Evolutionary conservation across 108 stramenopile genomes (phyloP).

Genomic region (Nannochloropsis granulata): DNA sequence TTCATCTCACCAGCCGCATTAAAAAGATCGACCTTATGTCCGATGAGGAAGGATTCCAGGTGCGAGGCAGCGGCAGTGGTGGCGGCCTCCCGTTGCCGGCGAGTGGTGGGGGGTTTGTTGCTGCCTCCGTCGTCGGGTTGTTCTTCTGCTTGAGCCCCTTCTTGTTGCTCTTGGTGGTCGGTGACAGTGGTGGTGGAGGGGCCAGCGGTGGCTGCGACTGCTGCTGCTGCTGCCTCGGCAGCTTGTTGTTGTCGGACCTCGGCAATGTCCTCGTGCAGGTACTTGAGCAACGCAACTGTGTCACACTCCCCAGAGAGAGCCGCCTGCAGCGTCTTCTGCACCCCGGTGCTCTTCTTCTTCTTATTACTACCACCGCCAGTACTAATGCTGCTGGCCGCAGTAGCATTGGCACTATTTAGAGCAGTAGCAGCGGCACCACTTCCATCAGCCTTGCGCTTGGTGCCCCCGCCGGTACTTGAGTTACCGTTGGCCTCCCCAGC

Average conservation of each 20-base stretch:
- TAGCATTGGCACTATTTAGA: neutral
- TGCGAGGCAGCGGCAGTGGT: neutral
- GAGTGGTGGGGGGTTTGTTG: neutral
- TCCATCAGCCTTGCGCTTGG: neutral
- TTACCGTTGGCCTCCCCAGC: neutral
- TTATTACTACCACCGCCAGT: neutral
- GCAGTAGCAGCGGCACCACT: neutral
- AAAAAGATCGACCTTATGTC: neutral
- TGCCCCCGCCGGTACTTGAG: neutral
- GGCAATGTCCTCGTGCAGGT: neutral
- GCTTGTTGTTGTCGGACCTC: neutral
- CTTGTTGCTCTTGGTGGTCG: neutral
- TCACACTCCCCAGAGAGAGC: neutral
- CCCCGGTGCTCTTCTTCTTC: neutral
- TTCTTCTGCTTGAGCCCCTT: neutral
- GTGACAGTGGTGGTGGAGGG: neutral
- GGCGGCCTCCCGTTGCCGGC: neutral
- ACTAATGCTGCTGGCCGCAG: neutral
- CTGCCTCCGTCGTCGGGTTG: neutral
- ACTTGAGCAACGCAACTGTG: neutral
- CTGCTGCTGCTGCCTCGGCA: neutral
- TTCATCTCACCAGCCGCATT: neutral
- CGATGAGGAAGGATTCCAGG: neutral
- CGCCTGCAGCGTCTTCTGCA: neutral
- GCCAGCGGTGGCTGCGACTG: neutral